Percentiles rank a stretch among this genome's conserved stretches.
These are phyloP conservation scores for Plasmopara viticola DNA, from an alignment of 352 stramenopile genomes.

Conservation along the genomic window DNA sequence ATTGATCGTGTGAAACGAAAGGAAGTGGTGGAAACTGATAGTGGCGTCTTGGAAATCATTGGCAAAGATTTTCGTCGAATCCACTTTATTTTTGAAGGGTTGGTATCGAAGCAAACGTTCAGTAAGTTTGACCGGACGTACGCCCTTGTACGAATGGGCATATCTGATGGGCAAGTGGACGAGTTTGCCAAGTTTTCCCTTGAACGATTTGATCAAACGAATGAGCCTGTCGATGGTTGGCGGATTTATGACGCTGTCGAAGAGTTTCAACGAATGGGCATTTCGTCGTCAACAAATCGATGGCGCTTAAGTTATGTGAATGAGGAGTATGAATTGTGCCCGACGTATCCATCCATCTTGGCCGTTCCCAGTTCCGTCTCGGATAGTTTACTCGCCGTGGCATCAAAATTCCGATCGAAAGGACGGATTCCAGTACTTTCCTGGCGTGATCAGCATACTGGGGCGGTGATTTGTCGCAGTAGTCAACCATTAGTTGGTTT, in stretches of 20 bases:
- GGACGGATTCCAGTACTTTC: slow-evolving; percentile 74
- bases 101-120: slow-evolving; percentile 77
- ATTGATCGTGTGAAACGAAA: slow-evolving; percentile 75
- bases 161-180: slow-evolving; percentile 38
- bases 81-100: slow-evolving; percentile 66
- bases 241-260: slow-evolving; percentile 58
- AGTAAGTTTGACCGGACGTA: slow-evolving; percentile 67
- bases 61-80: slow-evolving; percentile 79
- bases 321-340: slow-evolving; percentile 56
- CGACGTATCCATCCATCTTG: slow-evolving; percentile 75
- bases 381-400: slow-evolving; percentile 52
- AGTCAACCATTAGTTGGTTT: slow-evolving; percentile 81
- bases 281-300: slow-evolving; percentile 37
- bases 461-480: slow-evolving; percentile 73
- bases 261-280: slow-evolving; percentile 66
- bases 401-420: slow-evolving; percentile 84
- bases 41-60: slow-evolving; percentile 58
- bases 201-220: slow-evolving; percentile 41
- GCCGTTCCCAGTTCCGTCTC: slow-evolving; percentile 57
- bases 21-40: slow-evolving; percentile 69
- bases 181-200: slow-evolving; percentile 63
- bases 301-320: slow-evolving; percentile 75
- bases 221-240: slow-evolving; percentile 47
- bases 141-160: slow-evolving; percentile 45
- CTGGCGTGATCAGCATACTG: slow-evolving; percentile 68